Base-by-base conservation (phyloP, 2,329 filamentous ascomycete species). In the Xylaria sp. region DNA sequence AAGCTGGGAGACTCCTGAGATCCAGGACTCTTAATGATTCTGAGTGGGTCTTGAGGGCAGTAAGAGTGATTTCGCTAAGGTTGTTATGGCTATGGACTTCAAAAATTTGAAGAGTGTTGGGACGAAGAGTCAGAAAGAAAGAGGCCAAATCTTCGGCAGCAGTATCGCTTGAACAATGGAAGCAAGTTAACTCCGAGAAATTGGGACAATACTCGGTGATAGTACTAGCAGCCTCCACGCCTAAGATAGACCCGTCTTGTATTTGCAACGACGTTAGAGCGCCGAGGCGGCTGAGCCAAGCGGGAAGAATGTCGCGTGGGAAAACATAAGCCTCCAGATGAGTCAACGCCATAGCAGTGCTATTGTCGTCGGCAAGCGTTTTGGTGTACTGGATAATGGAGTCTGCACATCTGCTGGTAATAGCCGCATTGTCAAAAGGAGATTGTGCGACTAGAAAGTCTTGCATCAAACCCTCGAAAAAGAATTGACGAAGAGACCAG, bases 111-210 rank as follows among this genome's bases (percentile, higher is more conserved):
- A 93, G 77, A 1, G 83, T 87, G 68, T 91, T 84, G 1, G 84
- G 81, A 20, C 78, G 82, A 55, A 92, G 81, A 1, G 81, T 80
- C 27, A 78, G 79, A 53, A 92, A 81, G 72, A 92, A 90, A 2
- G 80, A 79, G 0, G 88, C 85, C 56, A 91, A 80, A 45, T 86
- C 81, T 31, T 83, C 77, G 66, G 92, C 90, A 6, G 84, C 82
- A n/a, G 84, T 81, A 0, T 77, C 73, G 29, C 79, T 79, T 17
- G 71, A 71, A 63, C 79, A 82, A 36, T 72, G 81, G 68, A 84
- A 89, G 62, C 90, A 87, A 29, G 82, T 86, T 25, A 93, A 77
- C 44, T 86, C 83, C 49, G 83, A 82, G 71, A 93, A 90, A 9
- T 84, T 79, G 1, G 87, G 87, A 70, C 90, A 93, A 70, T 85